Evolutionary conservation across 352 stramenopile species (phyloP).

Genomic region (Globisporangium heterothallicum): DNA sequence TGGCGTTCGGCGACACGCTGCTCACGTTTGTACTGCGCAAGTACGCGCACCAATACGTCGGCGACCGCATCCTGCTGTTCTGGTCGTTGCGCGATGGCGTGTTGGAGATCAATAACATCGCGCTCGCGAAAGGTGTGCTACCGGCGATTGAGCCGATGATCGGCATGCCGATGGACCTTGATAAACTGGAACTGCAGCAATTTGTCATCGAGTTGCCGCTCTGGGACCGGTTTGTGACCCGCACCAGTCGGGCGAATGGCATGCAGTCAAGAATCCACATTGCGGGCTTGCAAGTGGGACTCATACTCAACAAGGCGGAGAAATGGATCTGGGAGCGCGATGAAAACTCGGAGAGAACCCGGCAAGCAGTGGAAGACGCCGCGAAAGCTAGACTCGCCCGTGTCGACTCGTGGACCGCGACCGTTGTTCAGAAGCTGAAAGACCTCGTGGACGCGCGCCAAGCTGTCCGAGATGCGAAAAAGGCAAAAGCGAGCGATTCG

Average conservation of each 20-base stretch:
- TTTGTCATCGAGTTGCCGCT: slow-evolving; percentile 56
- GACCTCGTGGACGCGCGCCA: slow-evolving; percentile 35
- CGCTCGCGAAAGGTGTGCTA: slow-evolving; percentile 33
- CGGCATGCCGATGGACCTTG: slow-evolving; percentile 59
- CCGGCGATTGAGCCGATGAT: slow-evolving; percentile 50
- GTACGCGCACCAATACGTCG: slow-evolving; percentile 40
- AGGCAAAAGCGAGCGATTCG: slow-evolving; percentile 11
- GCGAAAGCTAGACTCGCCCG: slow-evolving; percentile 38
- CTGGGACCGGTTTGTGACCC: slow-evolving; percentile 26
- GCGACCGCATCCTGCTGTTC: slow-evolving; percentile 42
- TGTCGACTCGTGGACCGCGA: slow-evolving; percentile 51
- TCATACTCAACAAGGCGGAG: slow-evolving; percentile 56
- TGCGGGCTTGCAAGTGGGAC: slow-evolving; percentile 40
- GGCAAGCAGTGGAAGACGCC: slow-evolving; percentile 51
- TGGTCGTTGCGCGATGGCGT: slow-evolving; percentile 63
- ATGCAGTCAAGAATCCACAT: slow-evolving; percentile 53
- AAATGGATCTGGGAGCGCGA: slow-evolving; percentile 74
- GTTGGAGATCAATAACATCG: slow-evolving; percentile 56
- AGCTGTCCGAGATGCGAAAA: slow-evolving; percentile 25
- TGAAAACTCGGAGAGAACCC: slow-evolving; percentile 54
- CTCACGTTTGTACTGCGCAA: slow-evolving; percentile 48
- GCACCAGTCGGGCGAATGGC: slow-evolving; percentile 8
- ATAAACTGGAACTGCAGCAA: slow-evolving; percentile 49
- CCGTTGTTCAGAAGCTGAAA: slow-evolving; percentile 60
- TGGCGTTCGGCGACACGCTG: slow-evolving; percentile 46